Conservation (phyloP, 2,329 filamentous ascomycete species). For the Cercospora nicotianae region DNA sequence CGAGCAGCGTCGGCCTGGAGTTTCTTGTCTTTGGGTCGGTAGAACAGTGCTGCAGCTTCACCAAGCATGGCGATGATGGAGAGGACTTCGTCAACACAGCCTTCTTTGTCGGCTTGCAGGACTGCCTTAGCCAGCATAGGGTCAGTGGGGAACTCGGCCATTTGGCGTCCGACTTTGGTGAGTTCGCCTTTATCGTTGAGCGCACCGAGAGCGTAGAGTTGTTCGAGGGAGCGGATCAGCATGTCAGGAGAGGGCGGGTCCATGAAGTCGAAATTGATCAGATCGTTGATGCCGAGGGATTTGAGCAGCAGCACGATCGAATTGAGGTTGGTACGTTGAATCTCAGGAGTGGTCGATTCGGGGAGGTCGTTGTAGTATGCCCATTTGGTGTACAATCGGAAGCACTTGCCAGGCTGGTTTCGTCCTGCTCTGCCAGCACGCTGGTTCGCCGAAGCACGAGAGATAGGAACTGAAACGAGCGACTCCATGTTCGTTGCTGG, state of each 20-base stretch:
- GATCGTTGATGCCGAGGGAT: conserved; percentile 84
- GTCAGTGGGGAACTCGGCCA: conserved; percentile 92
- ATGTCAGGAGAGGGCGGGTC: conserved; percentile 88
- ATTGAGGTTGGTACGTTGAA: conserved; percentile 85
- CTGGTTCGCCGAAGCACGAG: conserved; percentile 88
- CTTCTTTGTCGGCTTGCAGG: conserved; percentile 81
- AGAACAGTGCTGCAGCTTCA: conserved; percentile 86
- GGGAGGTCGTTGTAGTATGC: conserved; percentile 88
- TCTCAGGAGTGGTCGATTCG: conserved; percentile 87
- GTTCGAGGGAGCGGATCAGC: conserved; percentile 83
- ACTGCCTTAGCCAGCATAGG: conserved; percentile 89
- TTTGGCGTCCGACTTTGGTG: conserved; percentile 86
- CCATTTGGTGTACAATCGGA: conserved; percentile 89
- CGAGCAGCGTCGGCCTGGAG: conserved; percentile 90
- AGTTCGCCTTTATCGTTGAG: conserved; percentile 85
- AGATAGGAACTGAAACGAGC: conserved; percentile 86
- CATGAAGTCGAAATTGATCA: conserved; percentile 95
- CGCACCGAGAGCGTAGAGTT: conserved; percentile 86
- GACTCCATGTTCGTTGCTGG: conserved; percentile 90
- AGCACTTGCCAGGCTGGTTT: conserved; percentile 89
- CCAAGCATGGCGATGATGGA: conserved; percentile 93
- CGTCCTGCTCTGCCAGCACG: conserved; percentile 89
- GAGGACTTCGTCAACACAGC: conserved; percentile 90
- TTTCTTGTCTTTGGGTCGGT: conserved; percentile 95
- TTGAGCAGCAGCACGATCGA: conserved; percentile 83